phyloP scores from a whole-genome alignment of 1,139 yeast genomes.

The Candida anutae region DNA sequence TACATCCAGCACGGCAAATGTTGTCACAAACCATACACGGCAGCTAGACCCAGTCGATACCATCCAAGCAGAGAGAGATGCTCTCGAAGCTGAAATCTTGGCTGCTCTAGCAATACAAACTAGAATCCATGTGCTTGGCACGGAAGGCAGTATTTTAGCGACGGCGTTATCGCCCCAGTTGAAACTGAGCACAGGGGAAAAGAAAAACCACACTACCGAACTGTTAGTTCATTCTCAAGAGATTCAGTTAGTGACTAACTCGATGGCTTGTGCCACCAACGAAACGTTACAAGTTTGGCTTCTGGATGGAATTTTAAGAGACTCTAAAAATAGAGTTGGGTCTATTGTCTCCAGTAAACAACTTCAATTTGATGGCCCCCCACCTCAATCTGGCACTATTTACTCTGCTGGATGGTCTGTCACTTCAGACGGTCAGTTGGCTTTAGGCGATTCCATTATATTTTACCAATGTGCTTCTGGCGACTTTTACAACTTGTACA shows the following conservation, averaged over 20 bases:
- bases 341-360: slow-evolving; percentile 36
- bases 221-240: too few species aligned
- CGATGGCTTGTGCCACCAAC: slow-evolving; percentile 28
- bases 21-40: too few species aligned
- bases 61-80: too few species aligned
- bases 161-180: too few species aligned
- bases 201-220: too few species aligned
- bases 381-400: slow-evolving; percentile 36
- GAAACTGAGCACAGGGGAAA: too few species aligned
- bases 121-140: too few species aligned
- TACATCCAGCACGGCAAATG: too few species aligned
- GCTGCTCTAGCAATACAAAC: too few species aligned
- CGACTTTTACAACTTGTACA: slow-evolving; percentile 34
- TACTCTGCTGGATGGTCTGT: slow-evolving; percentile 40
- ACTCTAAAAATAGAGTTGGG: slow-evolving; percentile 30
- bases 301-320: slow-evolving; percentile 26
- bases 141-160: too few species aligned
- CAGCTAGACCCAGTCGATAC: too few species aligned
- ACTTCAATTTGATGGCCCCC: slow-evolving; percentile 42
- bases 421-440: slow-evolving; percentile 28
- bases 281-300: slow-evolving; percentile 25
- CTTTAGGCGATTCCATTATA: slow-evolving; percentile 25
- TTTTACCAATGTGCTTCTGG: slow-evolving; percentile 41
- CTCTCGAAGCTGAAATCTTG: too few species aligned
- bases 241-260: neutral